phyloP scores from a whole-genome alignment of 352 stramenopile genomes.

The Globisporangium sylvaticum region DNA sequence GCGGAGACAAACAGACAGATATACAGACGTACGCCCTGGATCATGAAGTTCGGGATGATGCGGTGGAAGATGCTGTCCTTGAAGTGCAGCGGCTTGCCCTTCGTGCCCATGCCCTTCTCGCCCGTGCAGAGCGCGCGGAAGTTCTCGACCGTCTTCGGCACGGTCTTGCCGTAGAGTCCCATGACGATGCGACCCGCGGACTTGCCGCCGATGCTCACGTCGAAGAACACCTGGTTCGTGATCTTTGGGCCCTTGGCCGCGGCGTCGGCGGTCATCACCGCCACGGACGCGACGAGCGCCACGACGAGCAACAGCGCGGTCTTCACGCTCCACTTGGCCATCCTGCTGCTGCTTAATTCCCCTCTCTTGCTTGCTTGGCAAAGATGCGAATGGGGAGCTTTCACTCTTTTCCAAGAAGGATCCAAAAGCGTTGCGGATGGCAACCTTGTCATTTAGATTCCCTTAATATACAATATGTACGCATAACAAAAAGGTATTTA shows the following conservation, averaged over 20 bases:
- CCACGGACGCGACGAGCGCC: conserved; percentile 20
- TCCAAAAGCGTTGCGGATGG: neutral
- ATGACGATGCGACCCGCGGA: conserved; percentile 80
- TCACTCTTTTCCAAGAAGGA: neutral
- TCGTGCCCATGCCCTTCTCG: conserved; percentile 74
- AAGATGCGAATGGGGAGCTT: neutral
- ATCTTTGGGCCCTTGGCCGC: conserved; percentile 62
- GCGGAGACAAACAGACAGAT: neutral
- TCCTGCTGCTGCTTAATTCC: conserved; percentile 13
- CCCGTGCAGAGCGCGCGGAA: conserved; percentile 55
- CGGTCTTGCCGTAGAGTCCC: conserved; percentile 78
- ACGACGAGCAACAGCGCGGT: conserved; percentile 39
- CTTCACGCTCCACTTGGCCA: conserved; percentile 54
- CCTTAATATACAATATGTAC: neutral
- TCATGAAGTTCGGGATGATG: conserved; percentile 95
- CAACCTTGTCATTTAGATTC: neutral
- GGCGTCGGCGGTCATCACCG: conserved; percentile 27
- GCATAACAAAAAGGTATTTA: neutral
- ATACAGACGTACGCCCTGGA: conserved; percentile 58
- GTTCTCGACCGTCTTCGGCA: conserved; percentile 82
- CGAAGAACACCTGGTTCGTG: conserved; percentile 94
- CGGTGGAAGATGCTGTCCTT: conserved; percentile 96
- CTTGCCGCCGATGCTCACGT: conserved; percentile 93
- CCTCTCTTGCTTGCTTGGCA: conserved; percentile 1
- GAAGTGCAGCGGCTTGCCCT: conserved; percentile 96